Conservation (phyloP, 495 filamentous ascomycete species). For the Penicillium lividum region DNA sequence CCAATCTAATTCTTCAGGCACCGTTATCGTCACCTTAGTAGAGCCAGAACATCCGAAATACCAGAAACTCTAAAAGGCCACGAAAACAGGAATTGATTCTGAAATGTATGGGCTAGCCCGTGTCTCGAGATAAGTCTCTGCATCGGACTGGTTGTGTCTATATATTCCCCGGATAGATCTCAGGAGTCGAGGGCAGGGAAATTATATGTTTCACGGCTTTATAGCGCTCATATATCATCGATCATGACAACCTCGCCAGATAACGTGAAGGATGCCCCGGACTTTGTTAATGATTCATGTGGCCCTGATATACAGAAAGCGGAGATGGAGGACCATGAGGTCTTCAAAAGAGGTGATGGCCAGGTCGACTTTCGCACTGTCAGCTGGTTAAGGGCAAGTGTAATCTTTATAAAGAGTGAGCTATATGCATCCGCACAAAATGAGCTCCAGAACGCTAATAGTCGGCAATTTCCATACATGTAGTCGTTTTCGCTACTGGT, state of each 20-base stretch:
- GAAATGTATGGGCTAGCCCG: conserved; percentile 8
- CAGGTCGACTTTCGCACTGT: conserved; percentile 59
- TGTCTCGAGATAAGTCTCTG: conserved; percentile 14
- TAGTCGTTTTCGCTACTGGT: conserved; percentile 55
- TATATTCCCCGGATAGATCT: conserved; percentile 11
- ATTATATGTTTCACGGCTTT: not conserved
- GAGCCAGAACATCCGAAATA: not conserved
- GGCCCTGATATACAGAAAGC: conserved; percentile 14
- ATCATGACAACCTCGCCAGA: conserved; percentile 19
- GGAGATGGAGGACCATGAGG: conserved; percentile 39
- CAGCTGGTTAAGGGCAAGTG: conserved; percentile 55
- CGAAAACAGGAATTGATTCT: conserved; percentile 7
- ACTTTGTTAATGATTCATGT: conserved; percentile 7
- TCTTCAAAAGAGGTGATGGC: conserved; percentile 52
- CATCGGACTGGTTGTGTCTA: not conserved
- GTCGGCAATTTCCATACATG: not conserved
- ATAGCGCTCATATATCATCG: not conserved
- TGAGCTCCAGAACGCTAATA: not conserved
- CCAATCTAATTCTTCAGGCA: conserved; percentile 3
- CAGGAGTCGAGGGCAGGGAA: not conserved
- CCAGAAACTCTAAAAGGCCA: conserved; percentile 3
- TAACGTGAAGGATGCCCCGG: conserved; percentile 23
- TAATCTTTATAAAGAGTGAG: conserved; percentile 57
- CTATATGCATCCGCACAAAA: not conserved
- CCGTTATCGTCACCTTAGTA: conserved; percentile 10